Conservation (phyloP, 2,329 filamentous ascomycete genomes). For the Alternaria solani region DNA sequence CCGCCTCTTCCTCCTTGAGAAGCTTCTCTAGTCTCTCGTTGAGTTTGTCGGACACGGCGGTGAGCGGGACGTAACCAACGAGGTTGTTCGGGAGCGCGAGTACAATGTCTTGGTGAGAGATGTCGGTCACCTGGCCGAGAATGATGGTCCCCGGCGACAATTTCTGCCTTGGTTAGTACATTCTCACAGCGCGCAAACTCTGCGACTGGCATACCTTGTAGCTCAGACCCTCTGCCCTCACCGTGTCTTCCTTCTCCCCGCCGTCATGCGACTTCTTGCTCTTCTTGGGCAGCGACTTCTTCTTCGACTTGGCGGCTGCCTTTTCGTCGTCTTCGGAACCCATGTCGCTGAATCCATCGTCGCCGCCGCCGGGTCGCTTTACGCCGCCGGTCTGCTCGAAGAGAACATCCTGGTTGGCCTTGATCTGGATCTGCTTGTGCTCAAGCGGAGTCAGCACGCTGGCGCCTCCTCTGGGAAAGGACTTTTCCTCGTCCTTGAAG, state of each 20-base stretch:
- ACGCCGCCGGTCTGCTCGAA: constrained; percentile 77
- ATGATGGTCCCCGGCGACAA: constrained; percentile 85
- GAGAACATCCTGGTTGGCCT: constrained; percentile 89
- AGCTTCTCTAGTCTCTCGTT: constrained; percentile 76
- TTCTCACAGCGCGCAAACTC: neutral
- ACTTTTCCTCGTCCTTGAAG: constrained; percentile 78
- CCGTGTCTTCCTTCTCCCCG: constrained; percentile 56
- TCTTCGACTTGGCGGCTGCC: constrained; percentile 58
- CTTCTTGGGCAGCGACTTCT: constrained; percentile 61
- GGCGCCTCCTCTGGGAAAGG: constrained; percentile 92
- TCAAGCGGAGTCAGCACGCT: constrained; percentile 92
- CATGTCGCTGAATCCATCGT: constrained; percentile 56
- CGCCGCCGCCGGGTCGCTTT: constrained; percentile 61
- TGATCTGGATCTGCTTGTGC: constrained; percentile 93
- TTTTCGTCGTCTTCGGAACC: constrained; percentile 52
- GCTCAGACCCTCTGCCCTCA: constrained; percentile 85
- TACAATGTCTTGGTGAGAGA: constrained; percentile 80
- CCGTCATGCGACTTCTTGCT: constrained; percentile 50
- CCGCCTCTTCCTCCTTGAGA: constrained; percentile 67
- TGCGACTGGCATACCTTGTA: constrained; percentile 73
- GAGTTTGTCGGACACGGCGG: constrained; percentile 84
- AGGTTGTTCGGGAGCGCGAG: constrained; percentile 93
- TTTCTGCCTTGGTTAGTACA: constrained; percentile 63
- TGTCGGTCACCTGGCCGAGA: constrained; percentile 83
- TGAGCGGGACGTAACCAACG: constrained; percentile 86